These are phyloP conservation scores for Phaeotremella skinneri DNA, from an alignment of 768 basidiomycete genomes.

Conservation along the genomic window DNA sequence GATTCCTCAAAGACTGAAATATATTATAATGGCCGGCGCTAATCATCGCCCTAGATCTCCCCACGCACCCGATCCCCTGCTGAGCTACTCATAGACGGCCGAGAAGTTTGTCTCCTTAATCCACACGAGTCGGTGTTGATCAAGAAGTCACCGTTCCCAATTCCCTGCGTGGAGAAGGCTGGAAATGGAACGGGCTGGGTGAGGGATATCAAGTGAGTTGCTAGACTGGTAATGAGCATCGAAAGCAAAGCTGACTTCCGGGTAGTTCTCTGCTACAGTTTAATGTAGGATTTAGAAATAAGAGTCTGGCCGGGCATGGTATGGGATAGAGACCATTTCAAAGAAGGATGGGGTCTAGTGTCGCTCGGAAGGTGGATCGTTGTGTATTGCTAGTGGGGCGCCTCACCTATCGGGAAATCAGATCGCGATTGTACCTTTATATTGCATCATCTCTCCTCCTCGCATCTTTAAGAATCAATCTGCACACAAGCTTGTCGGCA, in stretches of 20 bases:
- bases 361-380: no score
- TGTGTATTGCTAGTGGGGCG: no score
- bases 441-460: no score
- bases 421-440: no score
- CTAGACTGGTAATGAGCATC: not conserved
- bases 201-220: constrained; percentile 70
- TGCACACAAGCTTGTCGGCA: no score
- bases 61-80: constrained; percentile 79
- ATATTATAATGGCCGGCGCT: no score
- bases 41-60: constrained; percentile 83
- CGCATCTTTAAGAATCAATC: no score
- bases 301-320: constrained; percentile 40
- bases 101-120: constrained; percentile 73
- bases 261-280: constrained; percentile 82
- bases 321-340: constrained; percentile 6
- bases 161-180: constrained; percentile 73
- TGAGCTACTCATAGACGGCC: constrained; percentile 90
- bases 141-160: constrained; percentile 78
- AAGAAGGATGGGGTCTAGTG: no score
- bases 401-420: no score
- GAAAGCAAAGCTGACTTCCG: constrained; percentile 6
- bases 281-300: constrained; percentile 75
- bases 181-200: constrained; percentile 87
- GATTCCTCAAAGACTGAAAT: no score
- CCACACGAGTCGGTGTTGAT: constrained; percentile 84